phyloP scores from a whole-genome alignment of 805 yeast genomes.

The Komagataella pseudopastoris region DNA sequence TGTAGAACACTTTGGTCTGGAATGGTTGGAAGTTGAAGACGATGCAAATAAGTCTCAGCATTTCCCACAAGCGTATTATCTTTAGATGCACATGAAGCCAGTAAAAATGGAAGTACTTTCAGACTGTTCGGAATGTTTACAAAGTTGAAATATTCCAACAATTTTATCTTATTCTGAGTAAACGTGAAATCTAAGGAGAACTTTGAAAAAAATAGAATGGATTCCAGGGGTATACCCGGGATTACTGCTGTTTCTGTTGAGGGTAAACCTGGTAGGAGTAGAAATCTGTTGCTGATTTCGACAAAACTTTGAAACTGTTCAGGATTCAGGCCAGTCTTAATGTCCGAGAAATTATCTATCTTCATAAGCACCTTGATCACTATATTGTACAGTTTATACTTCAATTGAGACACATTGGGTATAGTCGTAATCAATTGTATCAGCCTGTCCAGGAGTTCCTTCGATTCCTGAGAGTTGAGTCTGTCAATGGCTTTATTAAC shows the following conservation, averaged over 20 bases:
- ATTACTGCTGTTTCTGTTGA: constrained; percentile 30
- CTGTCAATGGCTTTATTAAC: constrained; percentile 58
- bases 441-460: constrained; percentile 30
- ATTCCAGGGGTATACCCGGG: constrained; percentile 52
- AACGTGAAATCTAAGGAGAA: constrained; percentile 50
- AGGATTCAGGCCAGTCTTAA: neutral
- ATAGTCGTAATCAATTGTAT: constrained; percentile 29
- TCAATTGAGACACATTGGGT: constrained; percentile 14
- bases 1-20: constrained; percentile 25
- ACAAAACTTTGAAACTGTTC: neutral
- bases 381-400: constrained; percentile 48
- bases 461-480: constrained; percentile 22
- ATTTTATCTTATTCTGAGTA: constrained; percentile 30
- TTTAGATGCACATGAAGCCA: constrained; percentile 53
- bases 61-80: constrained; percentile 39
- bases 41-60: constrained; percentile 37
- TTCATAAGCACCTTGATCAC: constrained; percentile 35
- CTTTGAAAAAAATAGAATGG: constrained; percentile 48
- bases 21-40: constrained; percentile 39
- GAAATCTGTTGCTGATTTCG: neutral
- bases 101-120: constrained; percentile 22
- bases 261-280: constrained; percentile 10
- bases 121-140: constrained; percentile 12
- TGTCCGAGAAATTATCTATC: neutral
- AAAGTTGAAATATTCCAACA: constrained; percentile 19